These are phyloP conservation scores for Cercospora brassicicola DNA, from an alignment of 2,329 filamentous ascomycete genomes.

Conservation along the genomic window DNA sequence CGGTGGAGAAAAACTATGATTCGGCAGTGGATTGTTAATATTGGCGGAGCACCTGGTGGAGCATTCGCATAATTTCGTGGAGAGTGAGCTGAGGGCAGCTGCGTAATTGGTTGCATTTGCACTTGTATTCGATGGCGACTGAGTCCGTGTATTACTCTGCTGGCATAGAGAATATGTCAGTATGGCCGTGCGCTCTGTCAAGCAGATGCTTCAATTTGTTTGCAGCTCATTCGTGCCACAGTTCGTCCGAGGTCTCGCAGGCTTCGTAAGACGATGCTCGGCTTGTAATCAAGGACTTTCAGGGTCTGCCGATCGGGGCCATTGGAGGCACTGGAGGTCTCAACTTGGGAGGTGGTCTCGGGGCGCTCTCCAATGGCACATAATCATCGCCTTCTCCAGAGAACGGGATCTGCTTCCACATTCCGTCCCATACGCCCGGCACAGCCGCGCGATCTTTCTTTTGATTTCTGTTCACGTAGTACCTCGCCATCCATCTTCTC, in stretches of 20 bases:
- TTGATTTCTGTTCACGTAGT: constrained; percentile 30
- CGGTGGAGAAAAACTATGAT: background rate
- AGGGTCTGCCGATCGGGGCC: background rate
- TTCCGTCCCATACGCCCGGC: constrained; percentile 34
- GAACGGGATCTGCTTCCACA: constrained; percentile 35
- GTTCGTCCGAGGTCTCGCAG: background rate
- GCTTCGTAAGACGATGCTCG: background rate
- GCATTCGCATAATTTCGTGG: background rate
- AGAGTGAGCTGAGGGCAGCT: background rate
- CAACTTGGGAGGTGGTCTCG: background rate
- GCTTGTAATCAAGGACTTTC: background rate
- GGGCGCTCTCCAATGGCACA: background rate
- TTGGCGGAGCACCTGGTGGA: background rate
- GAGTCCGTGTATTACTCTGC: background rate
- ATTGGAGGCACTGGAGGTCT: constrained; percentile 2
- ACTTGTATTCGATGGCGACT: background rate
- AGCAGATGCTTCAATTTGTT: background rate
- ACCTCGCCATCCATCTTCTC: constrained; percentile 26
- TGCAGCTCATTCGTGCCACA: background rate
- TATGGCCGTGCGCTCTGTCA: background rate
- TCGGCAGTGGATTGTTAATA: background rate
- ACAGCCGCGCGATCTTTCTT: constrained; percentile 25
- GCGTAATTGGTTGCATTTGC: background rate
- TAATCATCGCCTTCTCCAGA: background rate
- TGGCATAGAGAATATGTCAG: background rate